These are phyloP conservation scores for Nitzschia palea DNA, from an alignment of 108 stramenopile species.

Conservation along the genomic window DNA sequence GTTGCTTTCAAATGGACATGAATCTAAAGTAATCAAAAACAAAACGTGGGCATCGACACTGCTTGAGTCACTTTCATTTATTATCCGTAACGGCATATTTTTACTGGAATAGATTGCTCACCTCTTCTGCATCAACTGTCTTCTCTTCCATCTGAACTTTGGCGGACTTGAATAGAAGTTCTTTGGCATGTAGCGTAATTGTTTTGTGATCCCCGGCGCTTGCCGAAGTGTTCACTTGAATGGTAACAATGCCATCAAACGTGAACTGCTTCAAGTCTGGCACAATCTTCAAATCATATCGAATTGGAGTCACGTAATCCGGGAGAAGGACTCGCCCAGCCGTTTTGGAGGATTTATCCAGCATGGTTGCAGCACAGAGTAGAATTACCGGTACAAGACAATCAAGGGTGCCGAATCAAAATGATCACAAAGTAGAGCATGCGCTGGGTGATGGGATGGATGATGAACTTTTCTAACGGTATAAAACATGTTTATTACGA, in stretches of 20 bases:
- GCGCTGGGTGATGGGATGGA: neutral
- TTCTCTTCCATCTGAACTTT: slow-evolving; percentile 31
- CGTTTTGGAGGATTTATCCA: slow-evolving; percentile 36
- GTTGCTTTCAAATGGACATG: slow-evolving; percentile 65
- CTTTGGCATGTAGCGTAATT: slow-evolving; percentile 88
- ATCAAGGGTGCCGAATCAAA: neutral
- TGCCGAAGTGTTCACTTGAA: slow-evolving; percentile 23
- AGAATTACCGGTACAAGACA: no score
- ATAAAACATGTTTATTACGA: no score
- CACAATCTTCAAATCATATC: slow-evolving; percentile 78
- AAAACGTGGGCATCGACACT: neutral
- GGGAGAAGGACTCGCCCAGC: slow-evolving; percentile 67
- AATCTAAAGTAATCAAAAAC: slow-evolving; percentile 29
- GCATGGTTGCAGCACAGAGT: no score
- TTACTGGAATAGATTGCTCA: neutral
- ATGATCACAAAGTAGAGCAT: neutral
- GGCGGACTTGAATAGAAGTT: slow-evolving; percentile 73
- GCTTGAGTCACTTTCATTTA: neutral
- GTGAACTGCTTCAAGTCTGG: slow-evolving; percentile 86
- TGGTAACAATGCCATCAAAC: slow-evolving; percentile 63
- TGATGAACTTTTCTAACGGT: no score
- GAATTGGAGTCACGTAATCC: slow-evolving; percentile 41
- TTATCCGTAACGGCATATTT: neutral
- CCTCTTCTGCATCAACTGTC: slow-evolving; percentile 31
- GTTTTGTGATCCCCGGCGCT: slow-evolving; percentile 36